Evolutionary conservation across 2,329 filamentous ascomycete species (phyloP), one percentile per base, ranked within the genome.

Genomic region (Eutypella sp.): DNA sequence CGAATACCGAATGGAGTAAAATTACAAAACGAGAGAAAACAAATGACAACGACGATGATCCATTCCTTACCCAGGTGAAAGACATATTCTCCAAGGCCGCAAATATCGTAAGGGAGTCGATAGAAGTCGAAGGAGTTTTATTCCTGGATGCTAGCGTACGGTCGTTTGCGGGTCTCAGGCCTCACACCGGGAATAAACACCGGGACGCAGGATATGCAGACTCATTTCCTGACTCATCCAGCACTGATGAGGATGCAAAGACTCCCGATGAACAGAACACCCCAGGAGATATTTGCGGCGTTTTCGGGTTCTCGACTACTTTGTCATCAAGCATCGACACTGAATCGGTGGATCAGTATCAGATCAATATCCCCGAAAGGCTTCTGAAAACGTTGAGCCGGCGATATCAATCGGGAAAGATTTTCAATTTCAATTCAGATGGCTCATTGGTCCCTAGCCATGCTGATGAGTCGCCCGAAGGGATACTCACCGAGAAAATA

Each of bases 371-470:
- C 1, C 62, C 68, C 0, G 67, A 73, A 41, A 59, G 50, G 5
- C 65, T 73, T 13, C 57, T 78, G 2, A 56, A 62, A 1, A 60
- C 59, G 2, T 63, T 78, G 5, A 55, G 76, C 1, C 65, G 65
- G 11, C 61, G 67, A 1, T 71, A 78, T 46, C 73, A 73, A 0
- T 57, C 62, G 8, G 75, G 75, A 0, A 68, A 68, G 41, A 63
- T 75, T 1, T 76, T 74, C 48, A 70, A 68, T 41, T 72, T 71
- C 24, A 68, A 67, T 13, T 60, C 60, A 4, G 54, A 66, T 10
- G 72, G 70, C 0, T 58, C 63, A 9, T 42, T 70, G 0, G 61
- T 63, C 3, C 55, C 57, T 0, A 59, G 59, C 9, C 62, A 68
- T 20, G 54, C 59, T 7, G 34, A 3, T 15, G 29, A 15, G 6